These are phyloP conservation scores for Ambrosia hybrid DNA, from an alignment of 140 eudicot species.

Conservation along the genomic window DNA sequence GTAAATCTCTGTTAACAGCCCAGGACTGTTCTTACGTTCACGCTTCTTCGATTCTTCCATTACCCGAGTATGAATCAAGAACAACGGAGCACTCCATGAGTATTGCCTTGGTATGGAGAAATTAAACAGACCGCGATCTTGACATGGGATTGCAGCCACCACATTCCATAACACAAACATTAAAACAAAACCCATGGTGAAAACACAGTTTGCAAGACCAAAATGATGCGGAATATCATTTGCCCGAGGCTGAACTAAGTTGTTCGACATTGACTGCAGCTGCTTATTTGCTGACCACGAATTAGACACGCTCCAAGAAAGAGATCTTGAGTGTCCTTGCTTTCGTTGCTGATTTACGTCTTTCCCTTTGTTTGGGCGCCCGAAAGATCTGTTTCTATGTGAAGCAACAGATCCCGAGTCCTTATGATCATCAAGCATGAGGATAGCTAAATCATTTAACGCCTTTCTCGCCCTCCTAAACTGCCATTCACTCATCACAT, in stretches of 20 bases:
- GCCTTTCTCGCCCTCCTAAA: slow-evolving; percentile 77
- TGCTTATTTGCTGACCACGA: slow-evolving; percentile 89
- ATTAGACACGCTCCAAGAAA: slow-evolving; percentile 87
- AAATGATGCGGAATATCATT: slow-evolving; percentile 46
- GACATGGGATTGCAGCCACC: slow-evolving; percentile 93
- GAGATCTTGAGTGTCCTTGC: slow-evolving; percentile 74
- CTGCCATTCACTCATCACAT: slow-evolving; percentile 54
- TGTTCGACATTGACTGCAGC: slow-evolving; percentile 67
- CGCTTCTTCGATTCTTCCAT: slow-evolving; percentile 75
- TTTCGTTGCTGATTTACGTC: slow-evolving; percentile 38
- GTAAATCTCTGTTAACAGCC: slow-evolving; percentile 63
- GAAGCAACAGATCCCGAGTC: slow-evolving; percentile 60
- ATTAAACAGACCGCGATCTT: slow-evolving; percentile 63
- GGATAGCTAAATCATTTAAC: slow-evolving; percentile 67
- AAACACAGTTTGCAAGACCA: slow-evolving; percentile 57
- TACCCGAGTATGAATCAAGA: slow-evolving; percentile 56
- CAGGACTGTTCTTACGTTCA: slow-evolving; percentile 58
- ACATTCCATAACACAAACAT: slow-evolving; percentile 82
- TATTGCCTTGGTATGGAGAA: slow-evolving; percentile 63
- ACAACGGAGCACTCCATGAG: slow-evolving; percentile 60
- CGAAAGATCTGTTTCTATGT: slow-evolving; percentile 68
- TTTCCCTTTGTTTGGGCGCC: slow-evolving; percentile 57
- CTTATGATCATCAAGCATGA: slow-evolving; percentile 67
- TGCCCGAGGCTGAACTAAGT: slow-evolving; percentile 55
- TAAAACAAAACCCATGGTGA: slow-evolving; percentile 67